Percentiles rank a stretch among this genome's conserved stretches.
Evolutionary conservation across 164 flowering plant genomes (phyloP).

Genomic region (Vitis vinifera): DNA sequence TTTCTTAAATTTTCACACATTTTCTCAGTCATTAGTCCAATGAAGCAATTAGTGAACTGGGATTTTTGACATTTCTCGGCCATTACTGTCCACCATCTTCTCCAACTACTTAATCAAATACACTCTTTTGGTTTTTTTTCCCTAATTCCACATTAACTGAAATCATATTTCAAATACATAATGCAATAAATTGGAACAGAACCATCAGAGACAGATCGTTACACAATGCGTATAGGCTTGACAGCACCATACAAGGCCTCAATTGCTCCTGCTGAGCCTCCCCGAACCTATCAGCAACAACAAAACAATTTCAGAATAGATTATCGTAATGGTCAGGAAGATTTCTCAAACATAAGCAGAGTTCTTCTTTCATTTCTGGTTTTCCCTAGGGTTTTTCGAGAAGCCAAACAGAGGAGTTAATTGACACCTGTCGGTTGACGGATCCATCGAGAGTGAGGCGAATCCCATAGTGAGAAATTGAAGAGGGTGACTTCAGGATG

Average conservation of each 20-base stretch:
- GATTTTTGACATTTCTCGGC: no score
- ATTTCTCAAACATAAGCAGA: neutral
- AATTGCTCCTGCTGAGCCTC: conserved; percentile 86
- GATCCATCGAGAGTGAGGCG: conserved; percentile 67
- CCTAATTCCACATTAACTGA: no score
- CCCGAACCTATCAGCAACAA: conserved; percentile 54
- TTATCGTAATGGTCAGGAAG: neutral
- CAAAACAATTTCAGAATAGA: neutral
- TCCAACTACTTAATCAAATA: no score
- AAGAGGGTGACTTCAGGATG: conserved; percentile 49
- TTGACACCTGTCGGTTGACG: conserved; percentile 71
- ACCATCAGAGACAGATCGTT: conserved; percentile 14
- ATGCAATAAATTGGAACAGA: neutral
- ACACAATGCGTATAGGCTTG: conserved; percentile 76
- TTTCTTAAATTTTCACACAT: no score
- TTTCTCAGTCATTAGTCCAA: no score
- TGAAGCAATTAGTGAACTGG: no score
- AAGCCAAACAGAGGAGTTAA: neutral
- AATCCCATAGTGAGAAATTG: conserved; percentile 71
- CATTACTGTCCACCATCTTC: no score
- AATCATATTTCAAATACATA: no score
- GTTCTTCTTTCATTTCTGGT: neutral
- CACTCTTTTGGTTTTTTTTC: no score
- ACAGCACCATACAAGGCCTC: conserved; percentile 76
- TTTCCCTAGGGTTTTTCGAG: neutral